phyloP scores from a whole-genome alignment of 371 early-diverging fungal genomes.

The Apophysomyces variabilis region DNA sequence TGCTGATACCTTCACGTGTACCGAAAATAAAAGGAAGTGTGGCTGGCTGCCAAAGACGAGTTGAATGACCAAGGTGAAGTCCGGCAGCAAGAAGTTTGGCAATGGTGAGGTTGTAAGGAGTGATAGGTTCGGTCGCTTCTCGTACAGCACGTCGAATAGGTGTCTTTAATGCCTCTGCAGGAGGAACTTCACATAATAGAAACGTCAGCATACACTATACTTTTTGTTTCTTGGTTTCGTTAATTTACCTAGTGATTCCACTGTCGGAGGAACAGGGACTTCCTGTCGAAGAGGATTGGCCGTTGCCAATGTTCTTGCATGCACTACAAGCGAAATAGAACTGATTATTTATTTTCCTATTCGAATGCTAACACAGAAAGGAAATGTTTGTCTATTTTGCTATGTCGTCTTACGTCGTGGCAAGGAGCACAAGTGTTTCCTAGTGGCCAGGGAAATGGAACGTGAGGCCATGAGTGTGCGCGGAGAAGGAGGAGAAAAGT shows the following conservation, averaged over 20 bases:
- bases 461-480: constrained; percentile 1
- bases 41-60: constrained; percentile 77
- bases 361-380: background rate
- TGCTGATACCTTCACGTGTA: constrained; percentile 87
- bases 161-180: constrained; percentile 32
- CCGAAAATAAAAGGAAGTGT: constrained; percentile 92
- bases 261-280: background rate
- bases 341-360: background rate
- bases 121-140: constrained; percentile 33
- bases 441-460: constrained; percentile 5
- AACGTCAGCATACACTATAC: too few species aligned
- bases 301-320: background rate
- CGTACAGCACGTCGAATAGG: constrained; percentile 39
- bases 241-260: background rate
- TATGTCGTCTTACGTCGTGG: background rate
- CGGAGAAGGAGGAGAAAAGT: background rate
- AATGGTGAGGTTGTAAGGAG: constrained; percentile 65
- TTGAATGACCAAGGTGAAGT: constrained; percentile 91
- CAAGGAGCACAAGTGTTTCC: background rate
- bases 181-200: constrained; percentile 20
- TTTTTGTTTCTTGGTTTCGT: background rate
- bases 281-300: constrained; percentile 7
- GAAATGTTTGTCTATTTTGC: background rate
- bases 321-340: background rate
- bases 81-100: constrained; percentile 82